Evolutionary conservation across 257 asterid genomes (phyloP), one percentile per base, ranked within the genome.

Genomic region (Nicotiana tomentosiformis): DNA sequence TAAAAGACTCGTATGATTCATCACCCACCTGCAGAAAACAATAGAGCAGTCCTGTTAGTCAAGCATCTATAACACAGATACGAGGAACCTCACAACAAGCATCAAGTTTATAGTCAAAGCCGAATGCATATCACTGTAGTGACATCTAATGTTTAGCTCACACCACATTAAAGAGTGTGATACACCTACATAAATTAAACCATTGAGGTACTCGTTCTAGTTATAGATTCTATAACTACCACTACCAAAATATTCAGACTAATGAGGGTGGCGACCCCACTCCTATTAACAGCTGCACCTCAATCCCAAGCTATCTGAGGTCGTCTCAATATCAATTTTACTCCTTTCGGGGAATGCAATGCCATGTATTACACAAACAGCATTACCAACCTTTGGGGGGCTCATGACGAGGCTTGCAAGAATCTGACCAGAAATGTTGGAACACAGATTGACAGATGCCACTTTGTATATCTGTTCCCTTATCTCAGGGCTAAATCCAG

Each of bases 371-470:
- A 49, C 23, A 20, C 18, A 62, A 58, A 77, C 39, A 49, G 17
- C 12, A 29, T 20, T 46, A 70, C 80, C 23, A 66, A 92, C 99
- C 97, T 96, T 94, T 10, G 99, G 98, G 30, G 98, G 98, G 82
- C 82, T 93, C 99, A 96, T 96, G 84, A 96, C 91, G 26, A 96
- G 98, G 88, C 98, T 96, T 5, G 98, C 93, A 81, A 96, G 99
- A 89, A 96, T 93, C 90, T 94, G 99, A 79, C 99, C 98, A 23
- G 98, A 96, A 84, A 96, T 94, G 84, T 96, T 94, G 35, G 99
- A 96, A 81, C 99, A 96, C 68, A 96, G 97, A 87, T 93, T 96
- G n/a, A 94, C 97, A 3, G 99, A 96, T 60, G 99, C 93, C 88
- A 96, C 89, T 90, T 96, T 96, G 93, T 94, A 96, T 78, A 96